These are phyloP conservation scores for Dendrothele bispora DNA, from an alignment of 768 basidiomycete species.

Conservation along the genomic window DNA sequence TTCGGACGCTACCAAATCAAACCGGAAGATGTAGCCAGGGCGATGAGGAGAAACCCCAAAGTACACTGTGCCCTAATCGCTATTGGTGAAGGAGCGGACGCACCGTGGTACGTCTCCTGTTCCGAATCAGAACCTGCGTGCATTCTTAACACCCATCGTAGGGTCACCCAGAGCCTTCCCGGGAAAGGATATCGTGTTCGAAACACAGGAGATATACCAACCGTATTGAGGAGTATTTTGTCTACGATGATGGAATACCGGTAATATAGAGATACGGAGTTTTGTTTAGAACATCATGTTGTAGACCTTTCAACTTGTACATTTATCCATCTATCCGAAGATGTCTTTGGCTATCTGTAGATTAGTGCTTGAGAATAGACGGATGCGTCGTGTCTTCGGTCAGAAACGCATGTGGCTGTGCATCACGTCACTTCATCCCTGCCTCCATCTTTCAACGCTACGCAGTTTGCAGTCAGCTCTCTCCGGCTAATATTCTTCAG, in stretches of 20 bases:
- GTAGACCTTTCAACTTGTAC: too few species aligned
- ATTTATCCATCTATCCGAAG: too few species aligned
- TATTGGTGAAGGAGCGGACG: constrained; percentile 69
- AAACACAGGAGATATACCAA: constrained; percentile 65
- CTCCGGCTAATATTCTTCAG: too few species aligned
- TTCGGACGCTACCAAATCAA: constrained; percentile 64
- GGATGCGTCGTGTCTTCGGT: too few species aligned
- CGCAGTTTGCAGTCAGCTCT: too few species aligned
- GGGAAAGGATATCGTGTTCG: constrained; percentile 58
- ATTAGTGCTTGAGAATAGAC: too few species aligned
- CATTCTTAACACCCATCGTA: constrained; percentile 18
- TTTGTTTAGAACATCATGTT: too few species aligned
- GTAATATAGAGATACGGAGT: too few species aligned
- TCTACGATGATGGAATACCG: constrained; percentile 59
- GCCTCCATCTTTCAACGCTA: too few species aligned
- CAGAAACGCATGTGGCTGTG: too few species aligned
- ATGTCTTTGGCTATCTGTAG: too few species aligned
- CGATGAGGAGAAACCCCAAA: constrained; percentile 61
- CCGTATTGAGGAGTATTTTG: constrained; percentile 60
- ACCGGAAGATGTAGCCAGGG: constrained; percentile 53
- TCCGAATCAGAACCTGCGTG: neutral
- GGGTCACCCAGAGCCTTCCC: constrained; percentile 63
- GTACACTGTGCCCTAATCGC: constrained; percentile 68
- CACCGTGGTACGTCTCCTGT: constrained; percentile 46
- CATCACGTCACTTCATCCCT: too few species aligned